Evolutionary conservation across 225 moss, liverwort and hornwort genomes (phyloP).

Genomic region (Pleurozium schreberi): DNA sequence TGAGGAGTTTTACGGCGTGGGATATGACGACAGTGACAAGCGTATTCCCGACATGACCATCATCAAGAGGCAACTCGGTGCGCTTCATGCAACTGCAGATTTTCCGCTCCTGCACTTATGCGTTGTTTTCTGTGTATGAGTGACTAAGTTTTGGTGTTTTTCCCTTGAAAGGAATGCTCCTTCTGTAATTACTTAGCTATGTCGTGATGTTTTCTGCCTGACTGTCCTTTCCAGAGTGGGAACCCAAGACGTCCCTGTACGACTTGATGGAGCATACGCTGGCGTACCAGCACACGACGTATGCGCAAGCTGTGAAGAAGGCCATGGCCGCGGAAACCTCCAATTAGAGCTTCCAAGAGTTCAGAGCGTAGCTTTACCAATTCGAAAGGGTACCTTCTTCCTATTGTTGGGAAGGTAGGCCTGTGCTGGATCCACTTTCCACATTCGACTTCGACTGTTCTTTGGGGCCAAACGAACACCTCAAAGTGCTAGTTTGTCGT

Average conservation of each 20-base stretch:
- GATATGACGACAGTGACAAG: constrained; percentile 49
- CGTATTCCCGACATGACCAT: constrained; percentile 43
- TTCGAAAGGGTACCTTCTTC: background rate
- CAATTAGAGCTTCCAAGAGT: background rate
- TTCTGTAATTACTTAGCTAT: background rate
- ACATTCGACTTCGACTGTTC: background rate
- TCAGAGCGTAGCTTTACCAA: too few relatives aligned
- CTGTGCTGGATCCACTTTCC: background rate
- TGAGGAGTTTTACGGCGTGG: constrained; percentile 40
- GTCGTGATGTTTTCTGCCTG: background rate
- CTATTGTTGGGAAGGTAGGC: background rate
- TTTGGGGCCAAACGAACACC: background rate
- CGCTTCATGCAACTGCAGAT: background rate
- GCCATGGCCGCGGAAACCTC: background rate
- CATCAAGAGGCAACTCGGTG: constrained; percentile 19
- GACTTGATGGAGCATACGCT: constrained; percentile 45
- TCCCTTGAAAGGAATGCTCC: too few relatives aligned
- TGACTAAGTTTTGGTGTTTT: too few relatives aligned
- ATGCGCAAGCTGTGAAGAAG: constrained; percentile 18
- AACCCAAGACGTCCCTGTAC: constrained; percentile 34
- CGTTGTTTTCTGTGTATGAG: background rate
- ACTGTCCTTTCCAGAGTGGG: constrained; percentile 13
- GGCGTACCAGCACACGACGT: constrained; percentile 37
- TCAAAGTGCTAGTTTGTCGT: background rate
- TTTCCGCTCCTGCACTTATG: background rate